phyloP scores from a whole-genome alignment of 495 filamentous ascomycete genomes.

The Aspergillus egyptiacus region DNA sequence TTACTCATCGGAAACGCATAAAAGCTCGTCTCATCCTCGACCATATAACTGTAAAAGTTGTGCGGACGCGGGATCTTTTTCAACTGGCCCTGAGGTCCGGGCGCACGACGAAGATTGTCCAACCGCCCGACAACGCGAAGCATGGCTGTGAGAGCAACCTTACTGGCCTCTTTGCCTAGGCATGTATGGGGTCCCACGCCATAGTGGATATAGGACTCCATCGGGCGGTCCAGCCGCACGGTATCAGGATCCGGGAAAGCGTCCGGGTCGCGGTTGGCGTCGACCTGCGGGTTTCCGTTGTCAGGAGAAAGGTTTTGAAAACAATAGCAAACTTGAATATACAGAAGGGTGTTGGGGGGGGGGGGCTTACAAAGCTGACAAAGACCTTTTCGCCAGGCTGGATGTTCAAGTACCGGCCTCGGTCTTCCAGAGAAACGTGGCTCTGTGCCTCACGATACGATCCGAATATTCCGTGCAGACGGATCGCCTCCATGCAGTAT shows the following conservation, averaged over 20 bases:
- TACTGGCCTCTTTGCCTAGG: conserved; percentile 55
- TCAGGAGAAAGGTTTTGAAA: no score
- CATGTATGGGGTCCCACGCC: conserved; percentile 54
- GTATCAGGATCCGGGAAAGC: conserved; percentile 60
- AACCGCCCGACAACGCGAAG: conserved; percentile 50
- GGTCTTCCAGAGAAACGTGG: conserved; percentile 43
- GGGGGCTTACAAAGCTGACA: conserved; percentile 35
- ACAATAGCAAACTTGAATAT: no score
- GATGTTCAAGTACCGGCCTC: conserved; percentile 42
- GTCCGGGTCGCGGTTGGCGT: conserved; percentile 50
- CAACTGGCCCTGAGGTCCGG: conserved; percentile 61
- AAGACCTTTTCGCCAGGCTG: conserved; percentile 48
- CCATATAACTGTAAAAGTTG: conserved; percentile 61
- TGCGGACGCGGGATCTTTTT: conserved; percentile 59
- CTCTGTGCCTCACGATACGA: conserved; percentile 45
- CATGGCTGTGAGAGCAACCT: conserved; percentile 60
- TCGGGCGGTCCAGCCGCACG: conserved; percentile 57
- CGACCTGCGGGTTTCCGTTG: conserved; percentile 17
- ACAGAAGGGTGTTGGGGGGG: conserved; percentile 18
- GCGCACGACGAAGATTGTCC: conserved; percentile 54
- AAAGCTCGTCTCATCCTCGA: conserved; percentile 62
- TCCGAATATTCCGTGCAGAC: conserved; percentile 55
- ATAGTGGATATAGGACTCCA: conserved; percentile 64
- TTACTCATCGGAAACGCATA: conserved; percentile 63
- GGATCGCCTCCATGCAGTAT: conserved; percentile 50